Base-by-base conservation (phyloP, 202 grass and related monocot species). In the Musa balbisiana region DNA sequence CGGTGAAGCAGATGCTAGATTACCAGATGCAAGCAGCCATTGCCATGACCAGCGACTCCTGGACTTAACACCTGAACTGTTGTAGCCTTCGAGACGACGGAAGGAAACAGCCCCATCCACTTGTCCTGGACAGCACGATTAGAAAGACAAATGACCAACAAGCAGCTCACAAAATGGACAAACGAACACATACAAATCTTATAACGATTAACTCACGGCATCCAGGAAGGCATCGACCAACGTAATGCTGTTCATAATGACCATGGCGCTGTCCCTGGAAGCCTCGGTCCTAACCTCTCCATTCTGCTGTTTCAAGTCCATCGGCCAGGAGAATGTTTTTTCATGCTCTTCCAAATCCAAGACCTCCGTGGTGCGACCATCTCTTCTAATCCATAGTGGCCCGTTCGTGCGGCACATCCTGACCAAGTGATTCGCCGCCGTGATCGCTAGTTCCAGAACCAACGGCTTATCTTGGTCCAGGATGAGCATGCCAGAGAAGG, bases 91-190 rank as follows among this genome's bases (percentile, higher is more conserved):
- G 80, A 84, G 54, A 97, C 90, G 52, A 97, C 50, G 67, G 82
- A 95, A 49, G 95, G 95, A 82, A 99, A 99, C 49, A 99, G 72
- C 53, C 94, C 91, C 91, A 90, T 89, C 95, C 95, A 99, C 84
- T 99, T 99, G 82, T 88, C 90, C 95, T 99, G 82, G 50, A 74
- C 62, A 63, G 1, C 64, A 27, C 58, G 55, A 8, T 71, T 71
- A 76, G 9, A 6, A 64, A 72, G 10, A 82, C 8, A 23, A 5
- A 62, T 15, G 17, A 62, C 13, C 20, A 19, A 59, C 20, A 17
- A 64, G 19, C 11, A 10, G 24, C 52, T 2, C 3, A 72, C 54
- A 11, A 73, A 53, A 13, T 21, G 51, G n/a, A 53, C 16, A 3
- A 53, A 49, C 23, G 25, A 73, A 20, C 17, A 24, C 15, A 22